Evolutionary conservation across 129 eudicot species (phyloP).

Genomic region (Artemisia tridentata): DNA sequence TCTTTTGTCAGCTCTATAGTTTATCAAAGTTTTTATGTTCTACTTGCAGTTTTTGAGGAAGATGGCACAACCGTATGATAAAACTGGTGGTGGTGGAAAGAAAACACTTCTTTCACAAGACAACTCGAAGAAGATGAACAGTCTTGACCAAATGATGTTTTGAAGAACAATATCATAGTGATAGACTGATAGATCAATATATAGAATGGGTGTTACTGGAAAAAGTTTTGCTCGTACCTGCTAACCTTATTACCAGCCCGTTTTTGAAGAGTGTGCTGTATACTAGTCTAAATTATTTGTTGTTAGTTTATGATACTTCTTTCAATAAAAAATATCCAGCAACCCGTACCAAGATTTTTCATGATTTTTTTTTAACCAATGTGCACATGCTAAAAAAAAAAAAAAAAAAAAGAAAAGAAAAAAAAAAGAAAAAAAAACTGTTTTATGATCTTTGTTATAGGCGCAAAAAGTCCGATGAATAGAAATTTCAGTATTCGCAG

Average conservation of each 20-base stretch:
- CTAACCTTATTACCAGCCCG: not conserved
- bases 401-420: no score
- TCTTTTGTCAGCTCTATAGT: not conserved
- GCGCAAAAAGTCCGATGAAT: no score
- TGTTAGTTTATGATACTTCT: not conserved
- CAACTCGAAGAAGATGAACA: slow-evolving; percentile 72
- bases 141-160: slow-evolving; percentile 49
- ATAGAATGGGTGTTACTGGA: not conserved
- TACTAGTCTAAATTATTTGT: not conserved
- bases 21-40: not conserved
- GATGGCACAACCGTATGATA: slow-evolving; percentile 99
- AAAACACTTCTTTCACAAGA: slow-evolving; percentile 86
- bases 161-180: slow-evolving; percentile 21
- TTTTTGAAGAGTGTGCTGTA: slow-evolving; percentile 20
- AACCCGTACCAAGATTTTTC: no score
- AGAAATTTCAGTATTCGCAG: no score
- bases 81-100: slow-evolving; percentile 79
- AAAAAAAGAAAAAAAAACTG: no score
- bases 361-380: no score
- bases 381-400: no score
- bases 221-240: slow-evolving; percentile 14
- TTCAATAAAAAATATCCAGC: no score
- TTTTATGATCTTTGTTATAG: no score
- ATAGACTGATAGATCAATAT: not conserved
- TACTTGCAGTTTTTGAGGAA: slow-evolving; percentile 75